Evolutionary conservation across 441 rosid genomes (phyloP).

Genomic region (Adansonia gregorii): DNA sequence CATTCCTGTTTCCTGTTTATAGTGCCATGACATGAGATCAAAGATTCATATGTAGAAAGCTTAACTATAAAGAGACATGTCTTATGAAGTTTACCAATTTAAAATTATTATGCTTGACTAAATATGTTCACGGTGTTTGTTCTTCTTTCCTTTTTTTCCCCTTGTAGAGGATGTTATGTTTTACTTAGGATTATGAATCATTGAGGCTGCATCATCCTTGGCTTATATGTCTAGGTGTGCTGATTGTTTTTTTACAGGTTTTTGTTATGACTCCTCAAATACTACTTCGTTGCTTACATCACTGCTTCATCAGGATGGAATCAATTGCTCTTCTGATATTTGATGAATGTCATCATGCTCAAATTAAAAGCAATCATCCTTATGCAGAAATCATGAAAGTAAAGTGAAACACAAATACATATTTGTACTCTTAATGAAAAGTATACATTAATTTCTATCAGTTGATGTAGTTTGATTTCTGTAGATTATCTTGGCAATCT

Average conservation of each 20-base stretch:
- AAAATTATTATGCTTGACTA: not conserved
- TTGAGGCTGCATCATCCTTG: constrained; percentile 28
- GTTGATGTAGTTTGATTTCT: constrained; percentile 26
- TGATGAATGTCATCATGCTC: constrained; percentile 99
- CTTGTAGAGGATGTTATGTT: not conserved
- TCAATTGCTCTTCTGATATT: constrained; percentile 80
- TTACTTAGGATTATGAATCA: not conserved
- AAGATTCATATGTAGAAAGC: not conserved
- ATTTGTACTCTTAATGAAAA: constrained; percentile 23
- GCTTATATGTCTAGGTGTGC: constrained; percentile 19
- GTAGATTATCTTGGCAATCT: constrained; percentile 35
- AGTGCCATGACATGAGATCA: not conserved
- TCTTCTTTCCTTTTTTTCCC: not conserved
- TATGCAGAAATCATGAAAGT: constrained; percentile 95
- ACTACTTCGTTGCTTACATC: constrained; percentile 72
- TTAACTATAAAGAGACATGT: not conserved
- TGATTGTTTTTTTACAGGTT: constrained; percentile 59
- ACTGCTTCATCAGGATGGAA: constrained; percentile 93
- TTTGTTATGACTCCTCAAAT: constrained; percentile 93
- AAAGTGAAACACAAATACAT: constrained; percentile 34
- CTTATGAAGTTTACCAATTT: constrained; percentile 18
- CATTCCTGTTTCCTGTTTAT: not conserved
- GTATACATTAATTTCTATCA: constrained; percentile 15
- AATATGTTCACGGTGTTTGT: not conserved
- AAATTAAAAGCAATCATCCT: constrained; percentile 80